Conservation (phyloP, 2,329 filamentous ascomycete genomes). For the Xylaria sp. region DNA sequence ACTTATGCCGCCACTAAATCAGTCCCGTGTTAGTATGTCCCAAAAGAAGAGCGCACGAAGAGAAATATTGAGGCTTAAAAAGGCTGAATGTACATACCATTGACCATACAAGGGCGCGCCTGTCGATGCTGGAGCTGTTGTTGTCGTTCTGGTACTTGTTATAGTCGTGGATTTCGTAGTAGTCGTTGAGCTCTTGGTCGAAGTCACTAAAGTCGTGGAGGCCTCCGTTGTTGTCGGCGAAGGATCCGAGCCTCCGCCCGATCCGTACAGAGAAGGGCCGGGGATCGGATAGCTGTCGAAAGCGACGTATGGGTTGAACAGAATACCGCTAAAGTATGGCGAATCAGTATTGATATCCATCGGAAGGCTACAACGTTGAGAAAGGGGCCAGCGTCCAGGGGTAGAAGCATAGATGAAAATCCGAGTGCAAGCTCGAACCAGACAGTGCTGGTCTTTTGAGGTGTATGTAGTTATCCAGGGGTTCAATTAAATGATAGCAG, state of each 20-base stretch:
- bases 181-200: conserved; percentile 4
- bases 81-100: conserved; percentile 5
- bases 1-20: conserved; percentile 6
- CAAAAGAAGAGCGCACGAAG: background rate
- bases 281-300: conserved; percentile 23
- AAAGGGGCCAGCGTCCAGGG: no score
- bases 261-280: conserved; percentile 19
- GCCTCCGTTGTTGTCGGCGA: conserved; percentile 4
- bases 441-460: background rate
- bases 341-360: background rate
- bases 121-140: background rate
- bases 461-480: background rate
- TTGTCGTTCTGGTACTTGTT: background rate
- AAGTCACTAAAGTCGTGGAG: background rate
- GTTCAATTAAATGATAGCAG: background rate
- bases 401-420: background rate
- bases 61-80: background rate
- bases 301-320: conserved; percentile 47
- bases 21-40: background rate
- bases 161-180: conserved; percentile 3
- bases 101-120: conserved; percentile 7
- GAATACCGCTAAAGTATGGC: conserved; percentile 37
- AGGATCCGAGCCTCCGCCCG: conserved; percentile 2
- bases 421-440: background rate
- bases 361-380: background rate